Conservation (phyloP, 805 yeast genomes). For the Spathaspora passalidarum region DNA sequence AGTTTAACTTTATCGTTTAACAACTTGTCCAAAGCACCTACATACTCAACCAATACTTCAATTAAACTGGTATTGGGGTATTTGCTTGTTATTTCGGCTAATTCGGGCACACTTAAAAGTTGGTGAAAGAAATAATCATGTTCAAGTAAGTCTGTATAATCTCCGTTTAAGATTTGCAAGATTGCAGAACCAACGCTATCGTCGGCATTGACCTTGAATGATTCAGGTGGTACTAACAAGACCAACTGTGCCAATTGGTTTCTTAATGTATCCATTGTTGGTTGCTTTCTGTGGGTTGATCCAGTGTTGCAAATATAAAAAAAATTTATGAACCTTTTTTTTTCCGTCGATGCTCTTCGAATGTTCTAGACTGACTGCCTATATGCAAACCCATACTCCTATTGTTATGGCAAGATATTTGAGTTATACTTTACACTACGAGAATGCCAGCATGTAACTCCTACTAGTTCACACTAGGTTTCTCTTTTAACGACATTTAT, state of each 20-base stretch:
- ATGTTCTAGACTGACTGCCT: not conserved
- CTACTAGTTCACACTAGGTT: too few relatives aligned
- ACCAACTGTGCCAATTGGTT: slow-evolving; percentile 17
- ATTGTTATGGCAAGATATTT: too few relatives aligned
- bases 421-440: too few relatives aligned
- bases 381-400: too few relatives aligned
- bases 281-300: not conserved
- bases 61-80: slow-evolving; percentile 18
- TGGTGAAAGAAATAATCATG: slow-evolving; percentile 1
- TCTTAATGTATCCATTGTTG: slow-evolving; percentile 8
- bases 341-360: not conserved
- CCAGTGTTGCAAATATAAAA: not conserved
- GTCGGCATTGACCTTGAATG: slow-evolving; percentile 9
- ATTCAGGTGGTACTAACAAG: slow-evolving; percentile 16
- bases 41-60: slow-evolving; percentile 5
- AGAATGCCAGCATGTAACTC: too few relatives aligned
- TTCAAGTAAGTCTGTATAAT: not conserved
- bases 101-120: slow-evolving; percentile 14
- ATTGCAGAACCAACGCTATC: slow-evolving; percentile 8
- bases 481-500: not conserved
- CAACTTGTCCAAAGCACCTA: slow-evolving; percentile 1
- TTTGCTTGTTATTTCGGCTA: slow-evolving; percentile 6
- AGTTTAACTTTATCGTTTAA: slow-evolving; percentile 15
- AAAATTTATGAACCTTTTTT: not conserved
- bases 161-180: not conserved